phyloP scores from a whole-genome alignment of 768 basidiomycete species.

The Phaeotremella skinneri region DNA sequence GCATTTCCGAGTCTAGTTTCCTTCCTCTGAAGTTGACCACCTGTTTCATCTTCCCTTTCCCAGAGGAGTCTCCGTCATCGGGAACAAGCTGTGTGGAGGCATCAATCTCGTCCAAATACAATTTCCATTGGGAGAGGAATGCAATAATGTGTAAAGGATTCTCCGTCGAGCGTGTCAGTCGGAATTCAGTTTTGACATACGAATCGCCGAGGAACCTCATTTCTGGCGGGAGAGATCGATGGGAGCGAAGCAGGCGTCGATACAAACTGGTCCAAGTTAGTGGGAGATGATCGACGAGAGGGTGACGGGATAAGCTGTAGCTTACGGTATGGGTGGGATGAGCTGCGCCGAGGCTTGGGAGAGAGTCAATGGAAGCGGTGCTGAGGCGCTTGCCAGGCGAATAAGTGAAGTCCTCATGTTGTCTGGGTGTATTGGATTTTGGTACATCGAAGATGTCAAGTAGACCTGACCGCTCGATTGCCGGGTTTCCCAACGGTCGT shows the following conservation, averaged over 20 bases:
- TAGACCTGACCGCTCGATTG: no score
- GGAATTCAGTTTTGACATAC: constrained; percentile 87
- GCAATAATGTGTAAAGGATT: constrained; percentile 92
- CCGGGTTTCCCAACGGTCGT: no score
- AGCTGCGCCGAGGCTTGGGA: constrained; percentile 65
- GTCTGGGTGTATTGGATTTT: background rate
- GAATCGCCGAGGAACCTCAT: constrained; percentile 82
- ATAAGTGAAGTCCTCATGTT: constrained; percentile 32
- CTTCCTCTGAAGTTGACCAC: constrained; percentile 39
- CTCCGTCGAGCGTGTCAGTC: constrained; percentile 69
- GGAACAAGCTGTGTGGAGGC: constrained; percentile 51
- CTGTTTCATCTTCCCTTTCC: constrained; percentile 12
- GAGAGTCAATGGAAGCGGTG: constrained; percentile 62
- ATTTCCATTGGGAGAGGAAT: constrained; percentile 93
- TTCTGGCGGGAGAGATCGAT: constrained; percentile 67
- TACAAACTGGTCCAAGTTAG: constrained; percentile 63
- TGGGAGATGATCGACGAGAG: background rate
- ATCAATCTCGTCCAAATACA: constrained; percentile 69
- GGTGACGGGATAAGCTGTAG: constrained; percentile 14
- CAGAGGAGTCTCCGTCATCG: background rate
- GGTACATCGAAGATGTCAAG: background rate
- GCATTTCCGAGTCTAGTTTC: constrained; percentile 45
- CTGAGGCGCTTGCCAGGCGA: constrained; percentile 59
- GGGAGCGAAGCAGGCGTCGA: constrained; percentile 74
- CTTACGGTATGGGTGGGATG: constrained; percentile 80